These are phyloP conservation scores for Tolypocladium capitatum DNA, from an alignment of 2,329 filamentous ascomycete genomes.

Conservation along the genomic window DNA sequence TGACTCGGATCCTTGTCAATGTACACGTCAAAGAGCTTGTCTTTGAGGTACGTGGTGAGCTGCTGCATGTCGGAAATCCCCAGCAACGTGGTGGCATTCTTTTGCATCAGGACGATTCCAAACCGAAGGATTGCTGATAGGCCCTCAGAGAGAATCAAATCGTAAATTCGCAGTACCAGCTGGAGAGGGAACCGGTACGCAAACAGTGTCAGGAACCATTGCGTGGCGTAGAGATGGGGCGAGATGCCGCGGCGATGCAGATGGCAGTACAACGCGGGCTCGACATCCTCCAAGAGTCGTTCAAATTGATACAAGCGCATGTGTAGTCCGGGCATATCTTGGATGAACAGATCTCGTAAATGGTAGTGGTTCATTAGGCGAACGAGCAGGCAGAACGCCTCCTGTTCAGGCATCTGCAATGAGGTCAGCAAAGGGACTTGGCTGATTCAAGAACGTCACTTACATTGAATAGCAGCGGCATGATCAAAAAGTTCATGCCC, in stretches of 20 bases:
- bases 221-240: slow-evolving; percentile 88
- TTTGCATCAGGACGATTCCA: slow-evolving; percentile 89
- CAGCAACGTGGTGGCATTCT: slow-evolving; percentile 68
- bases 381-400: slow-evolving; percentile 87
- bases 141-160: slow-evolving; percentile 86
- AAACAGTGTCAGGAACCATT: slow-evolving; percentile 98
- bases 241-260: slow-evolving; percentile 77
- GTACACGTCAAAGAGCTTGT: slow-evolving; percentile 90
- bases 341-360: slow-evolving; percentile 80
- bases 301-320: slow-evolving; percentile 92
- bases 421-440: slow-evolving; percentile 7
- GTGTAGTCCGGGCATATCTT: slow-evolving; percentile 94
- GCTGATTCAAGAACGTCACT: slow-evolving; percentile 16
- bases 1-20: slow-evolving; percentile 88
- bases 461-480: slow-evolving; percentile 91
- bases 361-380: slow-evolving; percentile 95
- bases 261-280: slow-evolving; percentile 91
- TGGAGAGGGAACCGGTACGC: slow-evolving; percentile 95
- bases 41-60: slow-evolving; percentile 81
- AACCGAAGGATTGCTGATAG: slow-evolving; percentile 90
- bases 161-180: slow-evolving; percentile 90
- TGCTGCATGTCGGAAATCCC: slow-evolving; percentile 83
- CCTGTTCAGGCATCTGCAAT: slow-evolving; percentile 78
- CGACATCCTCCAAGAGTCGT: slow-evolving; percentile 79
- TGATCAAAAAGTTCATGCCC: slow-evolving; percentile 96